phyloP scores from a whole-genome alignment of 129 eudicot species.

The Scalesia atractyloides region DNA sequence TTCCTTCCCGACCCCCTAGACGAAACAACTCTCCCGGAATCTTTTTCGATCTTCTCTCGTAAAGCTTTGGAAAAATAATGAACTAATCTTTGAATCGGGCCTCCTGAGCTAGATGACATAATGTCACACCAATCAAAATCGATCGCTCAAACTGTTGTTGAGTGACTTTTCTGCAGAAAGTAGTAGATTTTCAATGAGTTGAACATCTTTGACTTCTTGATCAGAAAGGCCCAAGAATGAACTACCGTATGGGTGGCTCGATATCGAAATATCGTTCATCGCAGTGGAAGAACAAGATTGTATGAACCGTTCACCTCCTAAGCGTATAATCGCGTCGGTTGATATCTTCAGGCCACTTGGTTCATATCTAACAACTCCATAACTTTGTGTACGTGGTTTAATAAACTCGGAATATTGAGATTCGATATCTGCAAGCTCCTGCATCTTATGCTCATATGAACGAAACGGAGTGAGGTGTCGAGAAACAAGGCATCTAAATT shows the following conservation, averaged over 20 bases:
- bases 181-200: constrained; percentile 51
- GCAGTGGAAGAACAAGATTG: constrained; percentile 34
- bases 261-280: constrained; percentile 16
- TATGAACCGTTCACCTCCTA: constrained; percentile 58
- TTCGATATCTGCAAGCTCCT: constrained; percentile 29
- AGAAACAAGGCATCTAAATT: constrained; percentile 28
- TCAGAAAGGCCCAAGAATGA: constrained; percentile 38
- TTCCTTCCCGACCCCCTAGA: constrained; percentile 4
- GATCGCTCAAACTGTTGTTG: constrained; percentile 44
- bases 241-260: constrained; percentile 41
- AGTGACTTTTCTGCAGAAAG: constrained; percentile 48
- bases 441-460: constrained; percentile 36
- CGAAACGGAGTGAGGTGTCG: constrained; percentile 34
- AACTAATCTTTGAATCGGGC: constrained; percentile 50
- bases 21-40: constrained; percentile 35
- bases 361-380: constrained; percentile 1
- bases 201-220: constrained; percentile 41
- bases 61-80: constrained; percentile 55
- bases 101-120: constrained; percentile 28
- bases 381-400: no score
- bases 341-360: constrained; percentile 39
- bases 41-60: constrained; percentile 43
- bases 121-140: constrained; percentile 35
- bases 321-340: constrained; percentile 39
- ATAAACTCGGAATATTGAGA: no score